A percentile compares a stretch with the other conserved stretches of the same genome.
Conservation (phyloP, 805 yeast genomes). For the Candida sphagnicola region DNA sequence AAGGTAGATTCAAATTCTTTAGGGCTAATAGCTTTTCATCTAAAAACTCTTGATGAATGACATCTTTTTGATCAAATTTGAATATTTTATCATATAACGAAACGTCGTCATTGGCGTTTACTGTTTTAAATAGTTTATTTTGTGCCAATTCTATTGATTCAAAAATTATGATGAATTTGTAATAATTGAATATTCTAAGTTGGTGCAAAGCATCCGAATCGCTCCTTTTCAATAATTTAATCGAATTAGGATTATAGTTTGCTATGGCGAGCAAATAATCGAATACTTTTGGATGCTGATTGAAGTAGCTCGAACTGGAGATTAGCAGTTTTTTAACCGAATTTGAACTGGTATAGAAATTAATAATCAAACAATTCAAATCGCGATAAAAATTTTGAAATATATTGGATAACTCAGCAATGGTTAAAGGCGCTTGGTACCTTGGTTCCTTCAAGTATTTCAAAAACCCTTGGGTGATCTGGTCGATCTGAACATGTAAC, state of each 20-base stretch:
- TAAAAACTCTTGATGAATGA: conserved; percentile 31
- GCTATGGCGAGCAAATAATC: conserved; percentile 42
- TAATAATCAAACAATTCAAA: conserved; percentile 28
- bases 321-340: conserved; percentile 36
- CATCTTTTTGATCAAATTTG: conserved; percentile 35
- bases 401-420: conserved; percentile 28
- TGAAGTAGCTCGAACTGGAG: conserved; percentile 24
- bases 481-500: conserved; percentile 24
- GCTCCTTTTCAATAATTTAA: conserved; percentile 31
- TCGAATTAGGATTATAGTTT: conserved; percentile 32
- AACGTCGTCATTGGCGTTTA: conserved; percentile 17
- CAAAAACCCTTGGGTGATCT: conserved; percentile 24
- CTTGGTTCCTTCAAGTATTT: conserved; percentile 40
- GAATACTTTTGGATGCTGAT: conserved; percentile 23
- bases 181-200: conserved; percentile 37
- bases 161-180: conserved; percentile 32
- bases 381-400: conserved; percentile 36
- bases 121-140: conserved; percentile 22
- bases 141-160: conserved; percentile 33
- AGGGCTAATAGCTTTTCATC: conserved; percentile 29
- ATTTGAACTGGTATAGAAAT: conserved; percentile 35
- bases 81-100: conserved; percentile 36
- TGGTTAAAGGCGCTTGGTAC: conserved; percentile 36
- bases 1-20: conserved; percentile 21
- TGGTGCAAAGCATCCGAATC: conserved; percentile 36